These are phyloP conservation scores for Actinidia chinensis DNA, from an alignment of 179 eudicot species.

Conservation along the genomic window DNA sequence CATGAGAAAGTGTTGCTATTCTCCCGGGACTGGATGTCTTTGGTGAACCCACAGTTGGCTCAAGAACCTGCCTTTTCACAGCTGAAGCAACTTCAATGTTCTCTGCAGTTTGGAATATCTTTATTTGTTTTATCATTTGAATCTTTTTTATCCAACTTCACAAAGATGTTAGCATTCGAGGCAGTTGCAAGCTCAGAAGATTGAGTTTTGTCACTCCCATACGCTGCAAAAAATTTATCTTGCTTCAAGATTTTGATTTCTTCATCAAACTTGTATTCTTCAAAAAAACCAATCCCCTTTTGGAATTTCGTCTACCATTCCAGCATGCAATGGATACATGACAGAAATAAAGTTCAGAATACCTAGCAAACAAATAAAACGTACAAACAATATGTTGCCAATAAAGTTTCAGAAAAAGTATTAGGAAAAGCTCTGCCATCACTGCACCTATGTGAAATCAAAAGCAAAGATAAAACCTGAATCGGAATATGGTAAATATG, in stretches of 20 bases:
- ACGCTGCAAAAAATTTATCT: constrained; percentile 15
- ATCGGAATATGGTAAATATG: too few relatives aligned
- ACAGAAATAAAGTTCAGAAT: constrained; percentile 12
- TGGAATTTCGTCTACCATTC: constrained; percentile 58
- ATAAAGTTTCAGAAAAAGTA: too few relatives aligned
- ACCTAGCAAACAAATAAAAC: too few relatives aligned
- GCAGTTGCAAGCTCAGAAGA: constrained; percentile 27
- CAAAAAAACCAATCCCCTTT: constrained; percentile 75
- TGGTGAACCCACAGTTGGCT: constrained; percentile 48
- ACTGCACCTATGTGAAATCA: too few relatives aligned
- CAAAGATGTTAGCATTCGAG: neutral
- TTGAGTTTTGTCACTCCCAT: constrained; percentile 28
- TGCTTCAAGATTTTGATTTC: constrained; percentile 38
- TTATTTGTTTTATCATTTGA: constrained; percentile 26
- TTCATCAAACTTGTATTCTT: constrained; percentile 55
- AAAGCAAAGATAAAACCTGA: too few relatives aligned
- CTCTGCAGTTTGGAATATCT: constrained; percentile 36
- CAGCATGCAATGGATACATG: constrained; percentile 64
- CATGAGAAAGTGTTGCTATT: constrained; percentile 49
- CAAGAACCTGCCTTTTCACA: constrained; percentile 58
- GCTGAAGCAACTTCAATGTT: constrained; percentile 52
- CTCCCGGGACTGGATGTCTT: constrained; percentile 40
- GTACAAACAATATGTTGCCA: too few relatives aligned
- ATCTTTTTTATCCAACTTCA: constrained; percentile 31
- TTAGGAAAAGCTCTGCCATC: too few relatives aligned